phyloP scores from a whole-genome alignment of 164 flowering plant genomes.

The Saururus chinensis region DNA sequence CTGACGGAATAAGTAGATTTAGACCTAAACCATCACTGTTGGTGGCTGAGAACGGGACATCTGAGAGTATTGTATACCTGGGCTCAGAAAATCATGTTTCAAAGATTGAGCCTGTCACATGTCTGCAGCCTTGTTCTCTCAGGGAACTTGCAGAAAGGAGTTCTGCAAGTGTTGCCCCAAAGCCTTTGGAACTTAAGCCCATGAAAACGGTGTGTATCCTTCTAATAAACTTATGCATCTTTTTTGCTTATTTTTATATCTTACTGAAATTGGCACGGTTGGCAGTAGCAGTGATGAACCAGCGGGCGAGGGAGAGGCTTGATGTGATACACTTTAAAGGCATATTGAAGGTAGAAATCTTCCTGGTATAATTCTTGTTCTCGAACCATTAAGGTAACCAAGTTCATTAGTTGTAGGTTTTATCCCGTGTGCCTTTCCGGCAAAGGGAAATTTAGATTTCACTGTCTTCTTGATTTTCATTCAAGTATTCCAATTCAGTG shows the following conservation, averaged over 20 bases:
- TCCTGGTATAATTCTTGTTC: background rate
- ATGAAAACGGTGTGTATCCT: conserved; percentile 24
- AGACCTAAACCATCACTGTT: conserved; percentile 8
- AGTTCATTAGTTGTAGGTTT: too few relatives aligned
- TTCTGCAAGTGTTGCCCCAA: conserved; percentile 29
- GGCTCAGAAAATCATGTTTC: conserved; percentile 22
- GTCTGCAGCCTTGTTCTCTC: conserved; percentile 14
- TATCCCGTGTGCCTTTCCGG: background rate
- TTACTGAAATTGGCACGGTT: background rate
- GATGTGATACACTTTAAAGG: background rate
- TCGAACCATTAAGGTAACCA: too few relatives aligned
- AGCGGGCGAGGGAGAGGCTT: background rate
- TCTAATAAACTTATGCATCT: background rate
- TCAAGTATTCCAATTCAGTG: too few relatives aligned
- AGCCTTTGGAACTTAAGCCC: conserved; percentile 22
- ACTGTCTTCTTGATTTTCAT: background rate
- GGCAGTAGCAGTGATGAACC: background rate
- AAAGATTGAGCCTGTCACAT: conserved; percentile 23
- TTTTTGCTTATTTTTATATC: background rate
- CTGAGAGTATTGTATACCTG: conserved; percentile 1
- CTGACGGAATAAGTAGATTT: conserved; percentile 10
- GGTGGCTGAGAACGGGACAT: conserved; percentile 6
- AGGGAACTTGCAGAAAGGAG: conserved; percentile 18
- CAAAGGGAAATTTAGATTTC: background rate
- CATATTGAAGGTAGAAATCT: background rate